Evolutionary conservation across 2,329 filamentous ascomycete species (phyloP).

Genomic region (Monilinia fructicola): DNA sequence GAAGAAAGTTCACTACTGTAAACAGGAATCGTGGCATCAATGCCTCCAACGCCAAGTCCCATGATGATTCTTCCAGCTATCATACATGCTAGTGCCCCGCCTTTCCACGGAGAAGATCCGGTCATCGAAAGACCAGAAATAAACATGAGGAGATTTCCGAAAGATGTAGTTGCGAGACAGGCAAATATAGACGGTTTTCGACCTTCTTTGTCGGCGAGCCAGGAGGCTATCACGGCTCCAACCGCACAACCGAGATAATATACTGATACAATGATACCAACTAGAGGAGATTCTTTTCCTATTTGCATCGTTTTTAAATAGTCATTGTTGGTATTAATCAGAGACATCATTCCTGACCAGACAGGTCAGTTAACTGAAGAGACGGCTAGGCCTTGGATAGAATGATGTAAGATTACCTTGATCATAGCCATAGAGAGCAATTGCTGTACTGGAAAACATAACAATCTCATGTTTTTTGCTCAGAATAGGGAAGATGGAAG

Average conservation of each 20-base stretch:
- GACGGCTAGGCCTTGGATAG: neutral
- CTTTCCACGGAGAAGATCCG: slow-evolving; percentile 45
- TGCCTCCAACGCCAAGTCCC: slow-evolving; percentile 57
- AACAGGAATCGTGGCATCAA: slow-evolving; percentile 60
- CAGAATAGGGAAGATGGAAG: slow-evolving; percentile 34
- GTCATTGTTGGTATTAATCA: slow-evolving; percentile 55
- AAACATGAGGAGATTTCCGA: slow-evolving; percentile 63
- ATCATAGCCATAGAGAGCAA: slow-evolving; percentile 77
- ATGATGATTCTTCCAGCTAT: slow-evolving; percentile 47
- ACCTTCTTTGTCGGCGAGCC: slow-evolving; percentile 53
- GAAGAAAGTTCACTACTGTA: slow-evolving; percentile 57
- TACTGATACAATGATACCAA: slow-evolving; percentile 51
- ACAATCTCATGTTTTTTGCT: slow-evolving; percentile 43
- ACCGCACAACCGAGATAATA: slow-evolving; percentile 63
- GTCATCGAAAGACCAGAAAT: slow-evolving; percentile 51
- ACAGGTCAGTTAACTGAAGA: neutral
- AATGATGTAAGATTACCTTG: slow-evolving; percentile 52
- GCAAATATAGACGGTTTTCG: slow-evolving; percentile 56
- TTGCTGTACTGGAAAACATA: slow-evolving; percentile 44
- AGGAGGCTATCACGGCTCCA: slow-evolving; percentile 57
- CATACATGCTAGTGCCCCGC: slow-evolving; percentile 48
- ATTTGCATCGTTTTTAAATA: slow-evolving; percentile 61
- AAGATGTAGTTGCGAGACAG: slow-evolving; percentile 52
- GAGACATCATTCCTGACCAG: slow-evolving; percentile 65
- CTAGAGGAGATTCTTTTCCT: slow-evolving; percentile 23